Conservation (phyloP, 208 protist species). For the Borovskyia barvae region DNA sequence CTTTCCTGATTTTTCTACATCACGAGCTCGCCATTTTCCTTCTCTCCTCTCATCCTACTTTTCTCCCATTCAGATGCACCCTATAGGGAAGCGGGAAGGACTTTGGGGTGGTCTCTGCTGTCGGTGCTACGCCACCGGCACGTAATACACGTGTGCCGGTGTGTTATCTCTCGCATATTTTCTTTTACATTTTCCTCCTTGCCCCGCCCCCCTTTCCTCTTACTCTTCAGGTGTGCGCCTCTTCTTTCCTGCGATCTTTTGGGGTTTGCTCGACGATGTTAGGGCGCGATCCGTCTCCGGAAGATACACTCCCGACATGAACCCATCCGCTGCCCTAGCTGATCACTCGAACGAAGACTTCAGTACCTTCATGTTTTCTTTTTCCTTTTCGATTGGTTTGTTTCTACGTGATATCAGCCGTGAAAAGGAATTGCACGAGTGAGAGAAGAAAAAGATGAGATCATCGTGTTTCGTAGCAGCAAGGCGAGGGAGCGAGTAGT, state of each 20-base stretch:
- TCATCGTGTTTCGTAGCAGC: too few relatives aligned
- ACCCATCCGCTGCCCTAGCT: too few relatives aligned
- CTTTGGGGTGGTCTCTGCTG: too few relatives aligned
- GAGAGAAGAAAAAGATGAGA: too few relatives aligned
- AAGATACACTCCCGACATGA: too few relatives aligned
- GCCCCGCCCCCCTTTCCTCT: not conserved
- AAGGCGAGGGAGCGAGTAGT: too few relatives aligned
- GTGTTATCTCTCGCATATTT: too few relatives aligned
- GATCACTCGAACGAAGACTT: not conserved
- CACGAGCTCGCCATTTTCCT: not conserved
- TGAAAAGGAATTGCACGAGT: too few relatives aligned
- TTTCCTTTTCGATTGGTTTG: not conserved
- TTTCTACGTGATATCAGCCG: too few relatives aligned
- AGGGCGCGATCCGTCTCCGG: too few relatives aligned
- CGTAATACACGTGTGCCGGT: not conserved
- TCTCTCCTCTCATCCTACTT: not conserved
- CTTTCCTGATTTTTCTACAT: not conserved
- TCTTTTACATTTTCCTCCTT: slow-evolving; percentile 6
- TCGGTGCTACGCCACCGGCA: too few relatives aligned
- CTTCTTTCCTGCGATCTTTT: too few relatives aligned
- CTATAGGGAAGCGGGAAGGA: slow-evolving; percentile 14
- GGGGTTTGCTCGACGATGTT: slow-evolving; percentile 7
- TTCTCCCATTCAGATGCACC: not conserved
- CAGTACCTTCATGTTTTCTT: not conserved
- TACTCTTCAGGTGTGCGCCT: not conserved